A percentile compares a stretch with the other conserved stretches of the same genome.
Conservation (phyloP, 2,329 filamentous ascomycete genomes). For the Neurospora sp. region DNA sequence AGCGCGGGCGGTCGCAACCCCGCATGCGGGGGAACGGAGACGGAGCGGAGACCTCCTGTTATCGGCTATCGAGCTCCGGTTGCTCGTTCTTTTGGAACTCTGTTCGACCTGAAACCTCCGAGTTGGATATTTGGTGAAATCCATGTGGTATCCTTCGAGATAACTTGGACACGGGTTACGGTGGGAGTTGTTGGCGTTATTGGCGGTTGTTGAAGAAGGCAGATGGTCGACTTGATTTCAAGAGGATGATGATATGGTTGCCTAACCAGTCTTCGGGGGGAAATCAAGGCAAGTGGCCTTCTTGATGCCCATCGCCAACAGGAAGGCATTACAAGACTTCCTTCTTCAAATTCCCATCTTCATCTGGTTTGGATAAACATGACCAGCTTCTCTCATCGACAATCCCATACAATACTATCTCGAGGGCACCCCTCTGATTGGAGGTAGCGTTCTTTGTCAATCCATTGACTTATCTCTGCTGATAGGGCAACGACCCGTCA, state of each 20-base stretch:
- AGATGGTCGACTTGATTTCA: not conserved
- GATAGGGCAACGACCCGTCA: not conserved
- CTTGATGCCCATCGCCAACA: not conserved
- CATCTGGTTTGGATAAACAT: not conserved
- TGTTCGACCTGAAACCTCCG: not conserved
- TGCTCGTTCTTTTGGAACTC: not conserved
- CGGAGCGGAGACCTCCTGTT: not conserved
- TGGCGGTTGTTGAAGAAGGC: not conserved
- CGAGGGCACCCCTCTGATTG: not conserved
- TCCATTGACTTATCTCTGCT: not conserved
- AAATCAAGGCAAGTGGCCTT: not conserved
- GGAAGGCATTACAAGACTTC: not conserved
- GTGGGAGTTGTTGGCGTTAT: not conserved
- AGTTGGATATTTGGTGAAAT: not conserved
- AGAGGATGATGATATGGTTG: not conserved
- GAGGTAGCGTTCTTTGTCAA: not conserved
- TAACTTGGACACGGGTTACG: not conserved
- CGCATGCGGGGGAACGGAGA: not conserved
- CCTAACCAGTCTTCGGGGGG: not conserved
- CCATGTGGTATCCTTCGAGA: not conserved
- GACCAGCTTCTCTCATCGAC: not conserved
- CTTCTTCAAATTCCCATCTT: not conserved
- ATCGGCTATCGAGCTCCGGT: not conserved
- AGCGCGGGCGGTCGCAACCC: not conserved
- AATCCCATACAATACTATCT: not conserved